Base-by-base conservation (phyloP, 2,329 filamentous ascomycete species). In the Penicillium sp. region DNA sequence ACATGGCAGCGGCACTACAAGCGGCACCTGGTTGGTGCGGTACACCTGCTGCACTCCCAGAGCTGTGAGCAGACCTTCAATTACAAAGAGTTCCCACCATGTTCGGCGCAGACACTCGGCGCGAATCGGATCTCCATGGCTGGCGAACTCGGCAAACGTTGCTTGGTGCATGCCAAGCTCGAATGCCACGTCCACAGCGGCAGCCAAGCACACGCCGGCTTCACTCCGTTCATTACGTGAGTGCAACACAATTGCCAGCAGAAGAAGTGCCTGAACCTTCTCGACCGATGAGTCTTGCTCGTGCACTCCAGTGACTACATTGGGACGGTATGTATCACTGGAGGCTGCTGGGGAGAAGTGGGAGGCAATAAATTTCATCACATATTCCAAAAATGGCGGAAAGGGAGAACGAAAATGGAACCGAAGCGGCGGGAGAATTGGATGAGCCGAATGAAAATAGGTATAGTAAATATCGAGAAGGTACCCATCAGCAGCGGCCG, bases 91-190 rank as follows among this genome's bases (percentile, higher is more conserved):
- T 65, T 85, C 91, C 93, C 93, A 97, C 92, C 92, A 97, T 1
- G 92, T 97, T 57, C 93, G 83, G 19, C 91, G 84, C 84, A 91
- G 89, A 70, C 88, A 90, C 73, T 97, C 93, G 70, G 93, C 90
- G 3, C 93, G 71, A 1, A 91, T 79, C 0, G 85, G 80, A 57
- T 89, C 84, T 5, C 85, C 85, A 27, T 82, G 79, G 16, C 89
- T 87, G 64, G 91, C 80, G 5, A 81, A 74, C 0, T 80, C 75
- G 0, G 91, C 87, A 70, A 86, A 96, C 0, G 83, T 80, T 48
- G 84, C 80, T 10, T 84, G 85, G 69, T 96, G 87, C 73, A 97
- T 83, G 0, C 89, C 88, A 24, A 96, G 82, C 55, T 91, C 85
- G 10, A 96, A 76, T 1, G 91, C 90, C 47, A 93, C 73, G 11